Base-by-base conservation (phyloP, 2,329 filamentous ascomycete species). In the Xylariaceae sp. region DNA sequence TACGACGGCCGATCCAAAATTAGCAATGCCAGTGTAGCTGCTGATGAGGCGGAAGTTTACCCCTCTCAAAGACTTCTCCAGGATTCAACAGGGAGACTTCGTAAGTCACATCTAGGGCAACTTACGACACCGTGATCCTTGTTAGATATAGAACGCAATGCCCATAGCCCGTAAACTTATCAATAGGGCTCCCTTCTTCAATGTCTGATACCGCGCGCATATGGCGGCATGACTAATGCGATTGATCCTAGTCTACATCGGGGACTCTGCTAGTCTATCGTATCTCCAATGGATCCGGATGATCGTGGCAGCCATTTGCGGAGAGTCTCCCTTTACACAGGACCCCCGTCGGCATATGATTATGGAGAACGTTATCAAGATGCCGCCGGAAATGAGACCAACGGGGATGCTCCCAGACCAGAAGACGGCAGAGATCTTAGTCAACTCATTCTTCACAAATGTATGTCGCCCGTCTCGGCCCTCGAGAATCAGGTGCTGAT, bases 251-350 rank as follows among this genome's bases (percentile, higher is more conserved):
- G 76, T 80, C 20, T 83, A 82, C 50, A 70, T 83, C 49, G 80
- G 81, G n/a, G 77, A 83, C 52, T 79, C 81, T 2, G 79, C 79
- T 1, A 78, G 77, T 0, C 65, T 83, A 5, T 80, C 80, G 0
- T 83, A 79, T 54, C 65, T 84, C 3, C 76, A 83, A 45, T 65
- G 80, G 36, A 73, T 84, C 16, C 76, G 80, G 8, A 76, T 77
- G 64, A 75, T 83, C 53, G 78, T 84, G 4, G 74, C 79, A 51
- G 75, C 66, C 7, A 70, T 72, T 22, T 69, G 69, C 16, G 80
- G 80, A 1, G 58, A 66, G 0, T 83, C 79, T 3, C 63, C 70
- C 0, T 85, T 85, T 54, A 83, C 79, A 1, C 60, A 67, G 40
- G 80, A 82, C 53, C 75, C 76, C 14, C 68, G 70, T 41, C 70